Percentiles rank a stretch among this genome's conserved stretches.
These are phyloP conservation scores for Podaxis sp. DNA, from an alignment of 768 basidiomycete genomes.

Conservation along the genomic window DNA sequence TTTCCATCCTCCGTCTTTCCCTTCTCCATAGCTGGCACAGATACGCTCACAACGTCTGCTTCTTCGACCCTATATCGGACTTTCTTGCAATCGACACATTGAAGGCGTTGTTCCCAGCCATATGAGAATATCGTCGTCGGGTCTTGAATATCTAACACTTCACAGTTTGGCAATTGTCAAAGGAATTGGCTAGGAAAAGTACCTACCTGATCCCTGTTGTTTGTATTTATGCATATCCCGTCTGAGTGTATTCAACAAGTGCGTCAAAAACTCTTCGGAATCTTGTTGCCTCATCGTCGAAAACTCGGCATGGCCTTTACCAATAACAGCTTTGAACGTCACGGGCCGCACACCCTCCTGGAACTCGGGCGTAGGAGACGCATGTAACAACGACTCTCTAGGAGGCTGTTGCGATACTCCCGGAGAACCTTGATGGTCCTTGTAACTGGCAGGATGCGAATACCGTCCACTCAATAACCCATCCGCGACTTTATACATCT, in stretches of 20 bases:
- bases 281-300: slow-evolving; percentile 97
- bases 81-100: slow-evolving; percentile 72
- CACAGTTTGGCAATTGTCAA: no score
- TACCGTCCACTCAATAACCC: slow-evolving; percentile 93
- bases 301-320: slow-evolving; percentile 91
- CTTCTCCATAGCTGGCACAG: slow-evolving; percentile 65
- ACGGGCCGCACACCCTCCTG: slow-evolving; percentile 82
- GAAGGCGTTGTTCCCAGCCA: slow-evolving; percentile 80
- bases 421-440: not conserved
- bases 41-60: slow-evolving; percentile 74
- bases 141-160: slow-evolving; percentile 31
- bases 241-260: slow-evolving; percentile 71
- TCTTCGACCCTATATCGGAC: slow-evolving; percentile 81
- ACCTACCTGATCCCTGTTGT: slow-evolving; percentile 28
- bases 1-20: slow-evolving; percentile 57
- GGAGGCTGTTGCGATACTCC: not conserved
- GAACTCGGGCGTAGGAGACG: slow-evolving; percentile 49
- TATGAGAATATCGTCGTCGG: slow-evolving; percentile 77
- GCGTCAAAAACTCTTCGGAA: slow-evolving; percentile 88
- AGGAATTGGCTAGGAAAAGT: no score
- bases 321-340: slow-evolving; percentile 85
- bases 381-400: slow-evolving; percentile 15
- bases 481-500: slow-evolving; percentile 89
- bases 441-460: slow-evolving; percentile 49
- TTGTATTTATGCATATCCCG: slow-evolving; percentile 54